phyloP scores from a whole-genome alignment of 2,329 filamentous ascomycete genomes.

The Juglanconis oblonga region DNA sequence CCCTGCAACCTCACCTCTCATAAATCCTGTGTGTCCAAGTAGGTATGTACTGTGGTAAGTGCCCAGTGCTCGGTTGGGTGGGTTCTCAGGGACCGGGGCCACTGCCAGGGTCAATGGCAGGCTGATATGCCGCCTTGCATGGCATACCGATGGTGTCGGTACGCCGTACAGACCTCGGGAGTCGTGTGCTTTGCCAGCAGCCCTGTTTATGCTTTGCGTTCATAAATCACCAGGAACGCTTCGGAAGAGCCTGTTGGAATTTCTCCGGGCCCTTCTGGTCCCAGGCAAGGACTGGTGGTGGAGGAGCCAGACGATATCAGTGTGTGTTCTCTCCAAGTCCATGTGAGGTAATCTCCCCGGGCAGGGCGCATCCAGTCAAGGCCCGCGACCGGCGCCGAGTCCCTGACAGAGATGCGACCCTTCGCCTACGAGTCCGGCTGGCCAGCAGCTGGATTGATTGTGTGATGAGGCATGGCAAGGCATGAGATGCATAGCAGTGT shows the following conservation, averaged over 20 bases:
- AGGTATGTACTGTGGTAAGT: neutral
- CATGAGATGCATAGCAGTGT: neutral
- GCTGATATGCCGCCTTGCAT: neutral
- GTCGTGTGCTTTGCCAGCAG: neutral
- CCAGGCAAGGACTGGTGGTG: neutral
- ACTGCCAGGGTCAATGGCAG: conserved; percentile 12
- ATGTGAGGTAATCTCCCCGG: neutral
- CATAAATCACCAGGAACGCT: neutral
- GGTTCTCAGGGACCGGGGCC: conserved; percentile 6
- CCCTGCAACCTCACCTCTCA: conserved; percentile 9
- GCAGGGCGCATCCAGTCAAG: neutral
- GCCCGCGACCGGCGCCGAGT: neutral
- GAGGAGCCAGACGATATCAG: neutral
- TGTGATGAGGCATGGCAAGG: conserved; percentile 10
- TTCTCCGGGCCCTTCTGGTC: conserved; percentile 1
- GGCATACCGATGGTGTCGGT: neutral
- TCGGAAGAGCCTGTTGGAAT: neutral
- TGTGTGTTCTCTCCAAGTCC: neutral
- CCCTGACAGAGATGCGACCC: neutral
- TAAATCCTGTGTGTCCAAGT: neutral
- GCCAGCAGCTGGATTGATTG: neutral
- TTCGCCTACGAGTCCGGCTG: neutral
- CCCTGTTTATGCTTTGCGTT: neutral
- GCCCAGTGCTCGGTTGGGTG: neutral
- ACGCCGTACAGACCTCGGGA: neutral